Percentiles rank a stretch among this genome's conserved stretches.
These are phyloP conservation scores for Endoconidiophora laricicola DNA, from an alignment of 2,329 filamentous ascomycete species.

Conservation along the genomic window DNA sequence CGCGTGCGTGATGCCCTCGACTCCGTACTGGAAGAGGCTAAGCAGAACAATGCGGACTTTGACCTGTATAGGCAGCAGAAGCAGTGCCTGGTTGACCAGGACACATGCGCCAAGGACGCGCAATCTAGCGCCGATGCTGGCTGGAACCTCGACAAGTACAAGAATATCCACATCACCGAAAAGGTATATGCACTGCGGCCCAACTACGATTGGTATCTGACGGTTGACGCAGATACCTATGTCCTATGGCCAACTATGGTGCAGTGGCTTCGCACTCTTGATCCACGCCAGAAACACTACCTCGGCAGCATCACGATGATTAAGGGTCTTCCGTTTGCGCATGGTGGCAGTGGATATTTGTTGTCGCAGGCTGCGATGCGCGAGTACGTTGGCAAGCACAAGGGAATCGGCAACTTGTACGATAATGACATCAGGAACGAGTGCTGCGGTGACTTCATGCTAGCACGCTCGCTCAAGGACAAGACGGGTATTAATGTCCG, in stretches of 20 bases:
- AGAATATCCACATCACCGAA: constrained; percentile 42
- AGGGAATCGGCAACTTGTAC: constrained; percentile 29
- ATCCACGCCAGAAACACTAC: constrained; percentile 29
- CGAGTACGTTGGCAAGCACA: constrained; percentile 25
- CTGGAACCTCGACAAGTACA: constrained; percentile 45
- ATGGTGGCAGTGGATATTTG: constrained; percentile 40
- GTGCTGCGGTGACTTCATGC: constrained; percentile 37
- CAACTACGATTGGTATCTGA: constrained; percentile 41
- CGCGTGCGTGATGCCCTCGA: constrained; percentile 31
- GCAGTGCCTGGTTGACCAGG: constrained; percentile 28
- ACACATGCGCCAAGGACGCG: constrained; percentile 25
- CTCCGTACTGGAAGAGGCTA: constrained; percentile 26
- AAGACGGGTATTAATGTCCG: constrained; percentile 25
- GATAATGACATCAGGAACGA: constrained; percentile 25
- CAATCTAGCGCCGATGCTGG: constrained; percentile 18
- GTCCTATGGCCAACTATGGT: constrained; percentile 36
- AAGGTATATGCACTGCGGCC: constrained; percentile 34
- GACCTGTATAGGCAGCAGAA: constrained; percentile 30
- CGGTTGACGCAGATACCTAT: constrained; percentile 42
- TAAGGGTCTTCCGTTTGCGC: constrained; percentile 29
- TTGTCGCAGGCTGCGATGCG: constrained; percentile 36
- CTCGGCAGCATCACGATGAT: constrained; percentile 33
- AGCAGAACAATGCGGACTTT: constrained; percentile 32
- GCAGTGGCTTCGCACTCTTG: constrained; percentile 29
- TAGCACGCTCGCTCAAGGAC: constrained; percentile 29